Base-by-base conservation (phyloP, 2,329 filamentous ascomycete genomes). In the Diplodia mutila region DNA sequence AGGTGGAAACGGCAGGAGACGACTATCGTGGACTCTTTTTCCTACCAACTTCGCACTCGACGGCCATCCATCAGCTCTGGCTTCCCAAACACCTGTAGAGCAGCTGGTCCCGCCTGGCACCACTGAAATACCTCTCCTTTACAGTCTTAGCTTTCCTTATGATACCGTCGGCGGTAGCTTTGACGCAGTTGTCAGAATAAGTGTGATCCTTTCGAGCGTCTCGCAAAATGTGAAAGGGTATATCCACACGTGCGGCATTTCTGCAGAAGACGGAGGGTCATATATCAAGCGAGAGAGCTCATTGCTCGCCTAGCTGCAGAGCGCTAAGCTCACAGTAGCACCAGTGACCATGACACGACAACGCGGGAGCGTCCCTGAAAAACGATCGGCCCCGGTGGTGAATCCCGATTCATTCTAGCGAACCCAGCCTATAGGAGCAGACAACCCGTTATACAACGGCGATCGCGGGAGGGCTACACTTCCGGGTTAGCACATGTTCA, bases 321-420 rank as follows among this genome's bases (percentile, higher is more conserved):
- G 11, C 12, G 25, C 57, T 32, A 12, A 23, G 23, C 29, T 39
- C 23, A 21, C 54, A 59, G 34, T 59, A 27, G 54, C 11, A 46
- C n/a, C 42, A 46, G 42, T 21, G 42, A 14, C 49, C 29, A 59
- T 59, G 54, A 59, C 54, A 46, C 57, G 18, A 49, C 14, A 48
- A 23, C 25, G 42, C 46, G 46, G 59, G 42, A 63, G 42, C n/a
- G 59, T 63, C 59, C 59, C 59, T 63, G 59, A 63, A 63, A 29
- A 37, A 37, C 21, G 42, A 51, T 51, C 46, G 59, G 59, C 14
- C 14, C 9, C 42, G 12, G 7, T 23, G 16, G 16, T 49, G 59
- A 37, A 25, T 23, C 59, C 46, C 59, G 59, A 63, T 63, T 37
- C 11, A 63, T 37, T 34, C 59, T 63, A 63, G 59, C 59, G 59